Percentiles rank a stretch among this genome's conserved stretches.
phyloP scores from a whole-genome alignment of 2,329 filamentous ascomycete genomes.

The Thelonectria blattea region DNA sequence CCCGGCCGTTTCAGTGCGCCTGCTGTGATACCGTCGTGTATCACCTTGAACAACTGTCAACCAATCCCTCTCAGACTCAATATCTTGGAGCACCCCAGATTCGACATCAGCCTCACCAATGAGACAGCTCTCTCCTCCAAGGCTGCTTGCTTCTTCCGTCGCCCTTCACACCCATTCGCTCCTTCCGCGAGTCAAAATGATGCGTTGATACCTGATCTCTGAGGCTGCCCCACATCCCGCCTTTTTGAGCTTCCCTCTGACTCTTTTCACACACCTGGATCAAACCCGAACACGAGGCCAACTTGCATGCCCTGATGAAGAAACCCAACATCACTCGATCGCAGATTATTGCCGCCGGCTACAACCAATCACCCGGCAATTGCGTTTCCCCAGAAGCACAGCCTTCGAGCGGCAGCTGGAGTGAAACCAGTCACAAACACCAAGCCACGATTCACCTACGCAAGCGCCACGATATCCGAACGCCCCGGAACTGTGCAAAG shows the following conservation, averaged over 20 bases:
- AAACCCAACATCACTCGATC: background rate
- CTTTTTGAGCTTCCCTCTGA: background rate
- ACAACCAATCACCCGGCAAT: background rate
- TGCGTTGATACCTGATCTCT: conserved; percentile 1
- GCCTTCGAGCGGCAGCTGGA: conserved; percentile 34
- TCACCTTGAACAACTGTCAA: background rate
- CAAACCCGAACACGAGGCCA: conserved; percentile 1
- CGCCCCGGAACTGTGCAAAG: background rate
- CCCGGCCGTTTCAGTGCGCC: conserved; percentile 1
- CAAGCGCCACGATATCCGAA: background rate
- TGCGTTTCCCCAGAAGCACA: conserved; percentile 18
- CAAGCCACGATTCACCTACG: conserved; percentile 9
- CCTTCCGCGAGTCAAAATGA: background rate
- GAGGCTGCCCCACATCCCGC: conserved; percentile 1
- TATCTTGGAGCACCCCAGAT: background rate
- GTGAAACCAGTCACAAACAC: conserved; percentile 6
- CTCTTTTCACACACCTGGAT: background rate
- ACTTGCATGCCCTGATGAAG: background rate
- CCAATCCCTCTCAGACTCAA: background rate
- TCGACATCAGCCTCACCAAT: background rate
- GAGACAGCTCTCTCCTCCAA: background rate
- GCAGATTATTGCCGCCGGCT: background rate
- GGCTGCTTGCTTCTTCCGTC: background rate
- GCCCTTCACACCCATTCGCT: background rate
- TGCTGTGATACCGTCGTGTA: background rate